phyloP scores from a whole-genome alignment of 495 filamentous ascomycete species.

The Corynascus novoguineensis region DNA sequence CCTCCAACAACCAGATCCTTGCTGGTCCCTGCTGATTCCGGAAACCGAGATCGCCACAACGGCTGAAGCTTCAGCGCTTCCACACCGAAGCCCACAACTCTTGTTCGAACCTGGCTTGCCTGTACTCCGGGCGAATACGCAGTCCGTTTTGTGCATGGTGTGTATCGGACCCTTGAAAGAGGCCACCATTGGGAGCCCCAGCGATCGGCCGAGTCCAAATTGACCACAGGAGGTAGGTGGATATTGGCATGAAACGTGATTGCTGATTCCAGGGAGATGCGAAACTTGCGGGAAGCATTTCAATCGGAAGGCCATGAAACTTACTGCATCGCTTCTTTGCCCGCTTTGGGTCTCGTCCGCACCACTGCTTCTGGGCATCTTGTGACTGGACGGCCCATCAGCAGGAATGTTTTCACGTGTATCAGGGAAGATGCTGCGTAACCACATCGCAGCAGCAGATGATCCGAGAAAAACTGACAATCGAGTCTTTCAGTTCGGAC shows the following conservation, averaged over 20 bases:
- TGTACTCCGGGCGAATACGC: neutral
- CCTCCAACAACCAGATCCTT: neutral
- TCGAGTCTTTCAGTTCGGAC: neutral
- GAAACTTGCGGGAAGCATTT: conserved; percentile 13
- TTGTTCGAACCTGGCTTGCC: neutral
- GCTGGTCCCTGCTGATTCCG: neutral
- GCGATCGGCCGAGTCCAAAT: conserved; percentile 6
- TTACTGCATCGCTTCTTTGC: neutral
- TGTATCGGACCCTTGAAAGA: neutral
- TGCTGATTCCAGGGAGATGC: conserved; percentile 13
- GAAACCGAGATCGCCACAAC: neutral
- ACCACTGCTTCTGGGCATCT: conserved; percentile 4
- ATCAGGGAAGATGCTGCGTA: conserved; percentile 14
- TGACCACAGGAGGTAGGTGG: conserved; percentile 8
- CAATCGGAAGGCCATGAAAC: conserved; percentile 17
- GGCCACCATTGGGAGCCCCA: neutral
- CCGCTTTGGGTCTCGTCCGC: conserved; percentile 4
- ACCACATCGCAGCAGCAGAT: conserved; percentile 16
- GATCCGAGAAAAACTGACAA: neutral
- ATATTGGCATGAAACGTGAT: conserved; percentile 18
- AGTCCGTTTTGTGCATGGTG: neutral
- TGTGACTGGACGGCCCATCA: conserved; percentile 5
- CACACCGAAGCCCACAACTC: neutral
- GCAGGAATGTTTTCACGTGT: conserved; percentile 15
- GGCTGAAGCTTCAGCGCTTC: neutral